Evolutionary conservation across 2,329 filamentous ascomycete genomes (phyloP), one percentile per base, ranked within the genome.

Genomic region (Nemania diffusa): DNA sequence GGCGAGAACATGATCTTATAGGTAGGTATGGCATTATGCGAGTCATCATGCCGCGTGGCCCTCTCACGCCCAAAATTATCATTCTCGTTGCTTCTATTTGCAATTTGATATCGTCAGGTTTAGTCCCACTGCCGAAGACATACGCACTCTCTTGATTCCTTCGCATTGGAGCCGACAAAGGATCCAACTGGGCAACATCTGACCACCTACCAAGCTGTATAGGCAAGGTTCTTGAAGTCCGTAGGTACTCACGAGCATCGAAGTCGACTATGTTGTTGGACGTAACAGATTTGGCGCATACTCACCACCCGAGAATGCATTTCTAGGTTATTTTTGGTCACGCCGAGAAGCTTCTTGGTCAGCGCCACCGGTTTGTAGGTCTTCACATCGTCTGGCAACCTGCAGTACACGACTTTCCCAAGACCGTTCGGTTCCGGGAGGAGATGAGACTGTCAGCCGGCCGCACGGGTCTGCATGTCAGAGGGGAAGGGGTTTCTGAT

Each of bases 401-500:
- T 17, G 22, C 44, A 46, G 57, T 48, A 62, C 65, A 48, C 51
- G 61, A 46, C 42, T 51, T 32, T 52, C 8, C 40, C 40, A 20
- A 58, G 57, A 40, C 60, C 57, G 60, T 57, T 67, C 59, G 61
- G 65, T 64, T 48, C 50, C 60, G 65, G 55, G 20, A 42, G 11
- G 44, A 34, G 48, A 32, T 42, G 46, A 40, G 40, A 37, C 48
- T 6, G 46, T 61, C 44, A 57, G 61, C 57, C 46, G 65, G 62
- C 60, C 40, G 61, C 55, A 50, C 48, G 29, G 50, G 55, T 27
- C 64, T 66, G 60, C 67, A 69, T 61, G 64, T 63, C 67, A 69
- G 64, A 69, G 67, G 64, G 59, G 63, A 44, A 59, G 48, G 55
- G 48, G 62, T 26, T 27, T 57, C 58, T 40, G 32, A 58, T 67